Evolutionary conservation across 257 asterid species (phyloP).

Genomic region (Ligustrum vulgare): DNA sequence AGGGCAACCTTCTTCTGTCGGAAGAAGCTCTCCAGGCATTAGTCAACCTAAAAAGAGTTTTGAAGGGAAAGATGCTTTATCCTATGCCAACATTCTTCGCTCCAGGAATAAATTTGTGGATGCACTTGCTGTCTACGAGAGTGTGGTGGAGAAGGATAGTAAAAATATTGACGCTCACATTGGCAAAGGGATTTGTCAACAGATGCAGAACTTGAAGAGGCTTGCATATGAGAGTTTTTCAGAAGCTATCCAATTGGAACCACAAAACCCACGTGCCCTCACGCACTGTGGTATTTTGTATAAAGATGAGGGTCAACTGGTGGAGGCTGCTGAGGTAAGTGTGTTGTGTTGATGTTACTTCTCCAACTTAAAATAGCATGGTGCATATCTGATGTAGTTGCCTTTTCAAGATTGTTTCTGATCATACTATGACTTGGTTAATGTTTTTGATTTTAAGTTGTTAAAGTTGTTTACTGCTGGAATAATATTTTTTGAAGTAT

Average conservation of each 20-base stretch:
- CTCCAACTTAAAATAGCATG: neutral
- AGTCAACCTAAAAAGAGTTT: slow-evolving; percentile 46
- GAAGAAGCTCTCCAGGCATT: slow-evolving; percentile 41
- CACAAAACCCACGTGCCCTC: slow-evolving; percentile 88
- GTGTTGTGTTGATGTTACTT: slow-evolving; percentile 6
- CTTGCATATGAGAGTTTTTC: slow-evolving; percentile 85
- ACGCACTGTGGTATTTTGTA: slow-evolving; percentile 86
- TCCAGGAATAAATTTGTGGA: slow-evolving; percentile 86
- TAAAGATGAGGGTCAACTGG: slow-evolving; percentile 91
- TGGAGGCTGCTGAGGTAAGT: slow-evolving; percentile 97
- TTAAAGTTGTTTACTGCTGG: neutral
- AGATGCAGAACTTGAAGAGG: slow-evolving; percentile 85
- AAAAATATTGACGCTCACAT: slow-evolving; percentile 80
- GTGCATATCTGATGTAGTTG: neutral
- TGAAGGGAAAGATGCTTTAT: slow-evolving; percentile 71
- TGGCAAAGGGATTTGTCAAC: slow-evolving; percentile 95
- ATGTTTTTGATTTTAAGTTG: neutral
- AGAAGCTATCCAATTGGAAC: slow-evolving; percentile 82
- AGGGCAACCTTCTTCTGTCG: slow-evolving; percentile 49
- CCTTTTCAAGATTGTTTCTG: neutral
- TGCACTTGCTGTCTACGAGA: slow-evolving; percentile 80
- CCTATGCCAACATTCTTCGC: slow-evolving; percentile 89
- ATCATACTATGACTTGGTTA: slow-evolving; percentile 13
- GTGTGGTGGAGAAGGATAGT: slow-evolving; percentile 65
- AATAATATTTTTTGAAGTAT: neutral